phyloP scores from a whole-genome alignment of 257 asterid genomes.

The Capsicum baccatum region DNA sequence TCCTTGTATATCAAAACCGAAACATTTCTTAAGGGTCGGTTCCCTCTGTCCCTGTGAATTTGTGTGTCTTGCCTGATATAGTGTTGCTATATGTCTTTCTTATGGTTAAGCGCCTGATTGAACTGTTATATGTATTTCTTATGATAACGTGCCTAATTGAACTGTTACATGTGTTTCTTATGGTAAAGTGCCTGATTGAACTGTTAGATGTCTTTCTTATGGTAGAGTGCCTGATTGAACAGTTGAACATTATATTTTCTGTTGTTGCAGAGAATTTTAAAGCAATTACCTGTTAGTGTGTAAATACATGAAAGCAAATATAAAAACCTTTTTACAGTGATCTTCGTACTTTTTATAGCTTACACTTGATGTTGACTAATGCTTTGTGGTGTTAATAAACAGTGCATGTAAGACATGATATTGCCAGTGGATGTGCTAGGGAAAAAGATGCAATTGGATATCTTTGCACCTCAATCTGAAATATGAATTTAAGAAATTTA shows the following conservation, averaged over 20 bases:
- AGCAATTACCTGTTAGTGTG: background rate
- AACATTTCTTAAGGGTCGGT: slow-evolving; percentile 59
- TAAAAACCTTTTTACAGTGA: background rate
- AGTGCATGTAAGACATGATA: background rate
- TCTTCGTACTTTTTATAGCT: background rate
- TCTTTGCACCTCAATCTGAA: background rate
- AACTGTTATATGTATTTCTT: background rate
- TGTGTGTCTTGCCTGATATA: background rate
- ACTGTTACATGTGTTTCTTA: background rate
- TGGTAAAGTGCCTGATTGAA: background rate
- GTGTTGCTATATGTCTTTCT: background rate
- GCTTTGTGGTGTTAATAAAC: slow-evolving; percentile 9
- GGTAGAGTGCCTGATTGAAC: too few species aligned
- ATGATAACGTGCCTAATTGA: background rate
- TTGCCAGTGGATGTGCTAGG: background rate
- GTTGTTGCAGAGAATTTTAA: background rate
- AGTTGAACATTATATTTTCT: background rate
- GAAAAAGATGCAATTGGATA: background rate
- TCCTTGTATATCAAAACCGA: slow-evolving; percentile 54
- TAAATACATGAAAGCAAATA: background rate
- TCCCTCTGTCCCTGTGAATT: slow-evolving; percentile 27
- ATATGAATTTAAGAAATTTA: background rate
- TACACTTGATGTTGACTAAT: background rate
- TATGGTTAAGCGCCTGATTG: background rate
- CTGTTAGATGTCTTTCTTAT: too few species aligned